Evolutionary conservation across 345 rosid genomes (phyloP), one percentile per base, ranked within the genome.

Genomic region (Erodium maritimum): DNA sequence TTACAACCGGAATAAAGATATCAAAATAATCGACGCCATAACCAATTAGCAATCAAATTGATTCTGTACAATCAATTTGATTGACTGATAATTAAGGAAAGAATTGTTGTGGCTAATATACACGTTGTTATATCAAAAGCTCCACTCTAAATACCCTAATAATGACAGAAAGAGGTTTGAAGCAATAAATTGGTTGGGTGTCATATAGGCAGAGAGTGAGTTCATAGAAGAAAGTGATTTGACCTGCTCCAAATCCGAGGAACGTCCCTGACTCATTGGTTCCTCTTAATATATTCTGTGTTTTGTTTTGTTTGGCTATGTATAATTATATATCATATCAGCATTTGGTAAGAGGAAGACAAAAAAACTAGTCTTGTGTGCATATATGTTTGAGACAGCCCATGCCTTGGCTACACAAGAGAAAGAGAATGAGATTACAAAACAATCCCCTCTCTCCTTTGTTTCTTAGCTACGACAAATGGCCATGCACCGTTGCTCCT

Each of bases 361-460:
- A 42, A 42, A 42, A 42, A 13, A 42, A 42, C 14, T 42, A 42
- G 48, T 29, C 37, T 29, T 5, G 37, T 29, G 37, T 6, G 37
- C 37, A 29, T 29, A 29, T 29, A 29, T 42, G 48, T 23, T 23
- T 46, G 33, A 56, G 73, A 68, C 73, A 62, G 2, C 59, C 61
- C 69, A 64, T 61, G 62, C 60, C 51, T 54, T 37, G 20, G 60
- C 21, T 17, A 53, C 33, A 50, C 24, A 53, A 25, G 24, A 23
- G 67, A 61, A 1, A 17, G 56, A 17, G 56, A 6, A 29, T 29
- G 8, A 29, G 9, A 29, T 29, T 6, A 11, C 8, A 29, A 29
- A 29, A 29, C 37, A 58, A 42, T 42, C 59, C 29, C 29, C 14
- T 56, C 45, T 55, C 21, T 51, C 29, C 59, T 66, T 64, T 22